Percentiles rank a stretch among this genome's conserved stretches.
phyloP scores from a whole-genome alignment of 2,329 filamentous ascomycete genomes.

The Diaporthe citri region DNA sequence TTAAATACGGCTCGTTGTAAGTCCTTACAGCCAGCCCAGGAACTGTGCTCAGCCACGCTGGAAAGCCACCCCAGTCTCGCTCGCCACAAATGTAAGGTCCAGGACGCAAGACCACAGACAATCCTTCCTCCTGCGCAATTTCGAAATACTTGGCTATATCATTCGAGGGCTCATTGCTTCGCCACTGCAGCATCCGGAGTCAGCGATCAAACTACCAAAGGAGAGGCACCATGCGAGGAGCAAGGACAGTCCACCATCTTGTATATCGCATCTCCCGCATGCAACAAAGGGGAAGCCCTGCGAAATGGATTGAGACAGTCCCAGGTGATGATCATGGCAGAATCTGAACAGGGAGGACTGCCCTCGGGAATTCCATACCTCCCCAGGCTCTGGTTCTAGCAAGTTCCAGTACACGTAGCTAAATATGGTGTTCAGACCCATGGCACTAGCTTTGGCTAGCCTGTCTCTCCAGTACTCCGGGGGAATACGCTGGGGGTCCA shows the following conservation, averaged over 20 bases:
- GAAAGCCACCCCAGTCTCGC: slow-evolving; percentile 63
- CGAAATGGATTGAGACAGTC: background rate
- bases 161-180: slow-evolving; percentile 53
- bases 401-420: slow-evolving; percentile 65
- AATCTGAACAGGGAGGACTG: background rate
- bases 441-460: slow-evolving; percentile 56
- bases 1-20: slow-evolving; percentile 56
- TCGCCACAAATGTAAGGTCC: slow-evolving; percentile 64
- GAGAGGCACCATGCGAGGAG: background rate
- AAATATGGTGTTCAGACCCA: slow-evolving; percentile 65
- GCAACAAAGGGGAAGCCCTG: too few species aligned
- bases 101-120: slow-evolving; percentile 60
- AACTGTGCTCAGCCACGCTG: slow-evolving; percentile 58
- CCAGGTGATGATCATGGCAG: background rate
- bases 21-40: slow-evolving; percentile 56
- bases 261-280: background rate
- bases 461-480: slow-evolving; percentile 60
- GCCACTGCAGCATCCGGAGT: slow-evolving; percentile 47
- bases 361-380: slow-evolving; percentile 1
- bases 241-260: background rate
- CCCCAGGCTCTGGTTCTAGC: slow-evolving; percentile 55
- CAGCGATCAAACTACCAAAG: background rate
- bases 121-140: slow-evolving; percentile 59
- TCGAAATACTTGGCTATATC: slow-evolving; percentile 62
- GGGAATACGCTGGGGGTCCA: slow-evolving; percentile 64